A percentile compares a stretch with the other conserved stretches of the same genome.
Conservation (phyloP, 768 basidiomycete genomes). For the Tephrocybe sp. region DNA sequence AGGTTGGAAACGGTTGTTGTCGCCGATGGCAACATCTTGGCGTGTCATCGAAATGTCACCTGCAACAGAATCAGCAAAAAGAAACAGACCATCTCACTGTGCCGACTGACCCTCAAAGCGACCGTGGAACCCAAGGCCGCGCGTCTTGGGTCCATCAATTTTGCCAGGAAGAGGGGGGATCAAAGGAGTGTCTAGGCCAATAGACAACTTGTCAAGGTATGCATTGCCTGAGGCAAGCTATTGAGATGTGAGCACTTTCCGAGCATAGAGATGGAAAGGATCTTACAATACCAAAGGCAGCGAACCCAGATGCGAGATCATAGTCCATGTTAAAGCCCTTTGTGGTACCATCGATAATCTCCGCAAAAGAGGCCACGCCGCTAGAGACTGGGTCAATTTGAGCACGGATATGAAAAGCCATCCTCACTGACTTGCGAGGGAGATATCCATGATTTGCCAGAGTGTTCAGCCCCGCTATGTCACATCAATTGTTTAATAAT, state of each 20-base stretch:
- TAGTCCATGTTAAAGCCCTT: slow-evolving; percentile 16
- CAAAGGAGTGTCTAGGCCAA: slow-evolving; percentile 6
- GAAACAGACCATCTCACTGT: background rate
- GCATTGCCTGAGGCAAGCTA: slow-evolving; percentile 13
- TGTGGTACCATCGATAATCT: slow-evolving; percentile 10
- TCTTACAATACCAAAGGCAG: slow-evolving; percentile 15
- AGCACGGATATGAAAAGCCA: background rate
- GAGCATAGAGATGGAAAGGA: background rate
- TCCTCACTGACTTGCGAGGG: slow-evolving; percentile 13
- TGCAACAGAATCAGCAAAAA: background rate
- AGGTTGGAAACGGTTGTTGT: slow-evolving; percentile 11
- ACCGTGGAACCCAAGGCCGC: slow-evolving; percentile 13
- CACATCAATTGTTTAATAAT: background rate
- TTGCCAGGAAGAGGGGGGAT: slow-evolving; percentile 15
- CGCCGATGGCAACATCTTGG: slow-evolving; percentile 13
- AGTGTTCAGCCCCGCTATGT: slow-evolving; percentile 16
- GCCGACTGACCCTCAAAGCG: slow-evolving; percentile 13
- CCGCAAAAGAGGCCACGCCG: slow-evolving; percentile 14
- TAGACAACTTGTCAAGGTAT: slow-evolving; percentile 12
- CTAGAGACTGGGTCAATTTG: background rate
- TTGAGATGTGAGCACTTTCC: background rate
- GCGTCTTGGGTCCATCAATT: slow-evolving; percentile 12
- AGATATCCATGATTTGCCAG: slow-evolving; percentile 18
- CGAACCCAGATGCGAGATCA: slow-evolving; percentile 12
- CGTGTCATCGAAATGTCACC: slow-evolving; percentile 18